phyloP scores from a whole-genome alignment of 2,329 filamentous ascomycete genomes.

The Juglanconis juglandina region DNA sequence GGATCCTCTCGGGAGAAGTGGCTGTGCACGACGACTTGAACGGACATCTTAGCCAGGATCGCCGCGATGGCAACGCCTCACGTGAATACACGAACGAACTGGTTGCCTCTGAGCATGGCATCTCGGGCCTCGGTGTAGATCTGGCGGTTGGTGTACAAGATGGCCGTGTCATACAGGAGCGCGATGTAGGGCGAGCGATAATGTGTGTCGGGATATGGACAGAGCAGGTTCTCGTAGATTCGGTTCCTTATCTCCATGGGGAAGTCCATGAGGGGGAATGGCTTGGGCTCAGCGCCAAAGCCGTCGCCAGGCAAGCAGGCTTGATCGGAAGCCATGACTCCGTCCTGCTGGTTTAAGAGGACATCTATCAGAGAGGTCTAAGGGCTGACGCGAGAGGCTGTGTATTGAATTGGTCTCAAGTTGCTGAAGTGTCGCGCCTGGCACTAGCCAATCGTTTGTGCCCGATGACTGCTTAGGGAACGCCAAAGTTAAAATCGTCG shows the following conservation, averaged over 20 bases:
- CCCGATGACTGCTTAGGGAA: no score
- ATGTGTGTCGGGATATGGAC: not conserved
- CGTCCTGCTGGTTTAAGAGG: not conserved
- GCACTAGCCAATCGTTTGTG: no score
- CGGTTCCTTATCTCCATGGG: constrained; percentile 3
- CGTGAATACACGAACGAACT: constrained; percentile 3
- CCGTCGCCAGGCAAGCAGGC: not conserved
- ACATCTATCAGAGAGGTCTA: not conserved
- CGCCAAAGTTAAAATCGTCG: no score
- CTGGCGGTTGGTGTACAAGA: constrained; percentile 9
- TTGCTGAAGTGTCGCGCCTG: no score
- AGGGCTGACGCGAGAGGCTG: no score
- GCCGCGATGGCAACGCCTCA: not conserved
- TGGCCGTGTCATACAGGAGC: not conserved
- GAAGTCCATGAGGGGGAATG: not conserved
- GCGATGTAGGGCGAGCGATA: not conserved
- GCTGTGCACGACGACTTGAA: not conserved
- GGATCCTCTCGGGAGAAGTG: not conserved
- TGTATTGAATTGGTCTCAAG: no score
- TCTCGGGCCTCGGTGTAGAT: constrained; percentile 7
- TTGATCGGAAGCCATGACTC: not conserved
- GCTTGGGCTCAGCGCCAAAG: not conserved
- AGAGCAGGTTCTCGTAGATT: constrained; percentile 8
- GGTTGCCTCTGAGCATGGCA: constrained; percentile 4
- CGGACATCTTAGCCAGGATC: not conserved